phyloP scores from a whole-genome alignment of 306 rosid genomes.

The Inga leiocalycina region DNA sequence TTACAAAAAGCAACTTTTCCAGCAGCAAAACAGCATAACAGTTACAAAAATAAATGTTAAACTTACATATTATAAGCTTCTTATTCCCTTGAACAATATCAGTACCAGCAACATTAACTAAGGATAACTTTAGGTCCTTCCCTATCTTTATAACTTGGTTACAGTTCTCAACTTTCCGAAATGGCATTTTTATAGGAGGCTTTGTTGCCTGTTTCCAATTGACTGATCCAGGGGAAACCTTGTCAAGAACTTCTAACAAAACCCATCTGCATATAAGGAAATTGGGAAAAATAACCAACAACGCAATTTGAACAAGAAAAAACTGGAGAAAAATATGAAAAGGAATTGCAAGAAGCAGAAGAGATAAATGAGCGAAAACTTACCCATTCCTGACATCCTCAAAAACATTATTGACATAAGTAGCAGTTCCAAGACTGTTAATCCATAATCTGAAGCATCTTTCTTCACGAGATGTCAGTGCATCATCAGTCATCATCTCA shows the following conservation, averaged over 20 bases:
- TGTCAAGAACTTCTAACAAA: conserved; percentile 96
- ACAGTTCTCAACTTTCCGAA: conserved; percentile 97
- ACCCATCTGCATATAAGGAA: conserved; percentile 74
- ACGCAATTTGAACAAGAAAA: neutral
- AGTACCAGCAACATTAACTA: conserved; percentile 95
- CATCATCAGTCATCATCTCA: conserved; percentile 99
- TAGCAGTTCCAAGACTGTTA: conserved; percentile 89
- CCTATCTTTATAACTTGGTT: conserved; percentile 93
- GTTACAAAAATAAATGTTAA: conserved; percentile 1
- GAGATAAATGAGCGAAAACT: conserved; percentile 34
- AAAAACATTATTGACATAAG: conserved; percentile 88
- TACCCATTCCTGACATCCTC: conserved; percentile 98
- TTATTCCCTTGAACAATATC: conserved; percentile 99
- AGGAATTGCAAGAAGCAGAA: conserved; percentile 3
- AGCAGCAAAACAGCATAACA: conserved; percentile 6
- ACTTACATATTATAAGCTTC: conserved; percentile 89
- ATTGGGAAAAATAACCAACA: conserved; percentile 13
- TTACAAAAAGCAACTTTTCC: conserved; percentile 3
- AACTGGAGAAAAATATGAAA: conserved; percentile 11
- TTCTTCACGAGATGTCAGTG: conserved; percentile 90
- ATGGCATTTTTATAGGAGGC: conserved; percentile 99
- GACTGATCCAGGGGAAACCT: conserved; percentile 82
- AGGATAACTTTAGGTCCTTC: conserved; percentile 80
- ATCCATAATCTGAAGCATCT: conserved; percentile 98
- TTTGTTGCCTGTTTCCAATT: conserved; percentile 95